Base-by-base conservation (phyloP, 495 filamentous ascomycete genomes). In the Neurospora sp. region DNA sequence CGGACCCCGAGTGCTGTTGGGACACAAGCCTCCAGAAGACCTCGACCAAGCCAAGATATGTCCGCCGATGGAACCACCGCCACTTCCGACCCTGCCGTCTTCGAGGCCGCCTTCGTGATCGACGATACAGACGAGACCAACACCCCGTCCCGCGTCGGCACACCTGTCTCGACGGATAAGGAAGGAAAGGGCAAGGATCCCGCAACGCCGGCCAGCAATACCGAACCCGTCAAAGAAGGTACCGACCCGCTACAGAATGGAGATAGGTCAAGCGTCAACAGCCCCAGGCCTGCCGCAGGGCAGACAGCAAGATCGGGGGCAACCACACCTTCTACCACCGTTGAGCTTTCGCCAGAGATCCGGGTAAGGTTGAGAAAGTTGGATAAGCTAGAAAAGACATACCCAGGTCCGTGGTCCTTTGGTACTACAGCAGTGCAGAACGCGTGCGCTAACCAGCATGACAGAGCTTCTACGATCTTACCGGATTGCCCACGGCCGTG, bases 401-500 rank as follows among this genome's bases (percentile, higher is more conserved):
- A 97, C 80, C 87, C 91, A 78, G 94, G 94, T 95, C 86, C 61
- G 84, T 72, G 8, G 37, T 42, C 41, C 4, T n/a, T 5, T 68
- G 18, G 18, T 8, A 12, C 10, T 37, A 8, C 27, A 71, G 27
- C 16, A 35, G 14, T 71, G 16, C 16, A 59, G 42, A 3, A 35
- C 18, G 39, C 8, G 12, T 65, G 53, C 53, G 27, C 53, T 61
- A 38, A 31, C 18, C 70, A n/a, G 37, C 8, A 20, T 69, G 22
- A 14, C 71, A 96, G 96, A 98, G 76, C 86, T 99, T 0, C 85
- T 98, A 69, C 91, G 93, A 47, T 96, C 94, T 3, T 99, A 99
- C 80, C 90, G 93, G 69, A 88, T 92, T 69, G 95, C 95, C 4
- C 96, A 98, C 82, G 89, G 93, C 39, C 89, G 93, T 39, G 92